Evolutionary conservation across 768 basidiomycete species (phyloP).

Genomic region (Boletus sensibilis): DNA sequence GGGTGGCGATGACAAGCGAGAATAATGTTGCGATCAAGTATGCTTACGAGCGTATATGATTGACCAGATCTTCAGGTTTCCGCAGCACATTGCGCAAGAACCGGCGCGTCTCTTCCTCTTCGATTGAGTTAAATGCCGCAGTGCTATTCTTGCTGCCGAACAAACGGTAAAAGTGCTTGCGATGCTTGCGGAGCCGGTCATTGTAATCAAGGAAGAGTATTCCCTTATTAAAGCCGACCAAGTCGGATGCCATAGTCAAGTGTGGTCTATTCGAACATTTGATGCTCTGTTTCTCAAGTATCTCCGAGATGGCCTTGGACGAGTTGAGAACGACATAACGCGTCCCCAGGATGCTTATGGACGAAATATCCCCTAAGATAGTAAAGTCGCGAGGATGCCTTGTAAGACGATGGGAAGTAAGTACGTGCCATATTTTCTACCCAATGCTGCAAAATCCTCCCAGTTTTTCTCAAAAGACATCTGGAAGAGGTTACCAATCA

Average conservation of each 20-base stretch:
- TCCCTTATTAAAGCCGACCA: slow-evolving; percentile 16
- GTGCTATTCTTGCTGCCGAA: slow-evolving; percentile 14
- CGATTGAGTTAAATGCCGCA: slow-evolving; percentile 12
- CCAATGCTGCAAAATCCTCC: slow-evolving; percentile 53
- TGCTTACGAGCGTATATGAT: slow-evolving; percentile 23
- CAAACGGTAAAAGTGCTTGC: slow-evolving; percentile 10
- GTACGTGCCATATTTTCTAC: slow-evolving; percentile 48
- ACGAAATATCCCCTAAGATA: slow-evolving; percentile 20
- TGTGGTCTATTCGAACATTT: slow-evolving; percentile 43
- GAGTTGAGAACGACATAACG: slow-evolving; percentile 52
- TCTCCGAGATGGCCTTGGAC: slow-evolving; percentile 42
- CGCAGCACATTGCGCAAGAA: slow-evolving; percentile 19
- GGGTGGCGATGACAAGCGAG: background rate
- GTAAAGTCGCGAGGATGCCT: slow-evolving; percentile 6
- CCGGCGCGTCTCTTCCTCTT: slow-evolving; percentile 17
- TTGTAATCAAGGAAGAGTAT: slow-evolving; percentile 7
- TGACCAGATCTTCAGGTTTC: slow-evolving; percentile 11
- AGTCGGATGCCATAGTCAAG: slow-evolving; percentile 20
- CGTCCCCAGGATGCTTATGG: slow-evolving; percentile 38
- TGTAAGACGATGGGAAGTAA: background rate
- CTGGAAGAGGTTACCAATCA: slow-evolving; percentile 54
- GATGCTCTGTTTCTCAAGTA: slow-evolving; percentile 55
- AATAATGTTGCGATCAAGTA: background rate
- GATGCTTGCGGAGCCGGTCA: slow-evolving; percentile 15
- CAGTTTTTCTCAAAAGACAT: slow-evolving; percentile 52